Base-by-base conservation (phyloP, 345 rosid genomes). In the Linum trigynum region DNA sequence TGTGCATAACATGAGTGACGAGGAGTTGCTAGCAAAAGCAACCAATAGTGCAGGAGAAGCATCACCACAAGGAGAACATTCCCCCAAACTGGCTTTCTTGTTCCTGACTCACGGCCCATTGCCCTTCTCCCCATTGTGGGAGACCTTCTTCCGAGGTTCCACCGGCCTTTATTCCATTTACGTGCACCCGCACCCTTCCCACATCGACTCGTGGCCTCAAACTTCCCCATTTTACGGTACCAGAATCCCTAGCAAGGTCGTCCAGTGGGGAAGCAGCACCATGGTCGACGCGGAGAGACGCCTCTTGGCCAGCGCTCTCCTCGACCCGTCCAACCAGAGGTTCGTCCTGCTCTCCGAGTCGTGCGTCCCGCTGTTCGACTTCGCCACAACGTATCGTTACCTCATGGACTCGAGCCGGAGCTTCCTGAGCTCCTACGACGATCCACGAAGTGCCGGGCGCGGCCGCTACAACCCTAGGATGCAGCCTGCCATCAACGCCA, bases 41-140 rank as follows among this genome's bases (percentile, higher is more conserved):
- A 51, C 66, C 2, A 43, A 1, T 11, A 62, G 39, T 9, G 61
- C 66, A 3, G 42, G 5, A 1, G 10, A 0, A 55, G 2, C 10
- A 1, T 56, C 14, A 32, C 58, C 9, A 40, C 53, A 62, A 5
- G 23, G 9, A 4, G 38, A 60, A 14, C 9, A 3, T 2, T 40
- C 5, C 14, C 58, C 57, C 8, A 66, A 66, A 51, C 43, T 72
- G 32, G 71, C 75, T 0, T 72, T 66, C 16, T 50, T 72, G 75
- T 66, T 72, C 63, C 56, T 62, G 63, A 66, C 70, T 6, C 0
- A 57, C 2, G 75, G 75, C 41, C 36, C 63, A 3, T 39, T 72
- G 23, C 70, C 75, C 1, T 55, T 72, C 39, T 61, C 70, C 61
- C 63, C 67, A 4, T 14, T 66, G 64, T 72, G 75, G 75, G 70